These are phyloP conservation scores for Claviceps sp. DNA, from an alignment of 2,329 filamentous ascomycete genomes.

Conservation along the genomic window DNA sequence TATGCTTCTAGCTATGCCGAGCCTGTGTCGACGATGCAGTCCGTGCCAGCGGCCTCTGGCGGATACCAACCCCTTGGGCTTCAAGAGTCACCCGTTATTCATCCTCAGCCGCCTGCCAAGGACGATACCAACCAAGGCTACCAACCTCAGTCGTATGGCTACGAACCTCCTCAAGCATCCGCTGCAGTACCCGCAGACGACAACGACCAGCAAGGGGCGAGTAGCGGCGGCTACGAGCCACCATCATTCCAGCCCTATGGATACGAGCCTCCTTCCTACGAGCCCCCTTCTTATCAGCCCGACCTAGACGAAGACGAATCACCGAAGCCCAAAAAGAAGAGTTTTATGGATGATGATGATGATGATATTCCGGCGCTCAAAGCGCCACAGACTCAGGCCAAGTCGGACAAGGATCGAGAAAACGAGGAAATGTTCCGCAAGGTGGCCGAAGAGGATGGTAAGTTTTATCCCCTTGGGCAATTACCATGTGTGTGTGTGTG, in stretches of 20 bases:
- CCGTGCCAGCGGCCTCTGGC: slow-evolving; percentile 3
- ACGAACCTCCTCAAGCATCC: slow-evolving; percentile 29
- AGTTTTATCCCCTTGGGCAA: slow-evolving; percentile 14
- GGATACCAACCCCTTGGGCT: slow-evolving; percentile 19
- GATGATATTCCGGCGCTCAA: slow-evolving; percentile 39
- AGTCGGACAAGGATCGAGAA: slow-evolving; percentile 59
- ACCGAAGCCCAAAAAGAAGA: slow-evolving; percentile 57
- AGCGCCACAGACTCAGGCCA: slow-evolving; percentile 40
- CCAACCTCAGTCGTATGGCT: slow-evolving; percentile 36
- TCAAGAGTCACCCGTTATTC: slow-evolving; percentile 13
- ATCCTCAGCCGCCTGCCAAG: slow-evolving; percentile 4
- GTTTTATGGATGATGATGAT: slow-evolving; percentile 71
- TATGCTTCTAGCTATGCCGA: background rate
- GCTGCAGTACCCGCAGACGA: slow-evolving; percentile 9
- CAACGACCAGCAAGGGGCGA: slow-evolving; percentile 13
- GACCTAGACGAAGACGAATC: slow-evolving; percentile 33
- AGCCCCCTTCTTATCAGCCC: slow-evolving; percentile 42
- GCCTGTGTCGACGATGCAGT: background rate
- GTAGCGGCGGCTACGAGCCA: slow-evolving; percentile 41
- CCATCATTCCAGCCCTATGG: slow-evolving; percentile 47
- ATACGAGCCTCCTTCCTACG: slow-evolving; percentile 39
- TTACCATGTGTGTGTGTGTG: too few species aligned
- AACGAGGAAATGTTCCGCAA: slow-evolving; percentile 77
- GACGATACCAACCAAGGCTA: slow-evolving; percentile 21
- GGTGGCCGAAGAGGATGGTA: slow-evolving; percentile 64